Evolutionary conservation across 176 grass and related monocot species (phyloP).

Genomic region (Urochloa ruziziensis): DNA sequence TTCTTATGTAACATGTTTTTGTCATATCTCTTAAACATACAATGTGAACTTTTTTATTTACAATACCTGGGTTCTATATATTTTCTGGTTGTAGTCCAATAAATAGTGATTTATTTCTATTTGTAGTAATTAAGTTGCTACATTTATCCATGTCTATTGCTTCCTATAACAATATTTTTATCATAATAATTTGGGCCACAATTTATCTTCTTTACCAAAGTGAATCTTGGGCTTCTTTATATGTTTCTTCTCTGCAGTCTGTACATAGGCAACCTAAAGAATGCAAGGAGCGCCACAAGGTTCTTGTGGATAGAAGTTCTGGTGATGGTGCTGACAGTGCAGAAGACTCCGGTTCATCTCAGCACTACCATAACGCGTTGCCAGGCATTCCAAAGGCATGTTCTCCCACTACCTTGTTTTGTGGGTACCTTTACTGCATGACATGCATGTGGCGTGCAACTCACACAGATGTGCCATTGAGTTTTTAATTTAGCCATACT

Average conservation of each 20-base stretch:
- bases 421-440: conserved; percentile 17
- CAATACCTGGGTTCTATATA: neutral
- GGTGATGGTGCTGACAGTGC: conserved; percentile 89
- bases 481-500: neutral
- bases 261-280: conserved; percentile 82
- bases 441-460: neutral
- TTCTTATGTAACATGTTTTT: conserved; percentile 6
- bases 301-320: conserved; percentile 80
- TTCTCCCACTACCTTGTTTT: neutral
- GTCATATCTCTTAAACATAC: neutral
- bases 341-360: conserved; percentile 97
- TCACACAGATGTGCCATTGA: conserved; percentile 20
- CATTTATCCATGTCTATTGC: neutral
- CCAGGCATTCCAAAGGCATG: conserved; percentile 62
- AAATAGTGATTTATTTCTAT: neutral
- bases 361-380: conserved; percentile 66
- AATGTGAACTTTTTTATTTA: conserved; percentile 20
- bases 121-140: neutral
- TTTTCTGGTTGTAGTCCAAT: neutral
- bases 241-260: conserved; percentile 53
- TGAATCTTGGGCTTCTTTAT: conserved; percentile 24
- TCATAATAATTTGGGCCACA: neutral
- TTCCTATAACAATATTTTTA: neutral
- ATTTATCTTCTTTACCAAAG: conserved; percentile 10
- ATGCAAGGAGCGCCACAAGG: conserved; percentile 87